Evolutionary conservation across 306 rosid genomes (phyloP).

Genomic region (Echinosophora koreensis): DNA sequence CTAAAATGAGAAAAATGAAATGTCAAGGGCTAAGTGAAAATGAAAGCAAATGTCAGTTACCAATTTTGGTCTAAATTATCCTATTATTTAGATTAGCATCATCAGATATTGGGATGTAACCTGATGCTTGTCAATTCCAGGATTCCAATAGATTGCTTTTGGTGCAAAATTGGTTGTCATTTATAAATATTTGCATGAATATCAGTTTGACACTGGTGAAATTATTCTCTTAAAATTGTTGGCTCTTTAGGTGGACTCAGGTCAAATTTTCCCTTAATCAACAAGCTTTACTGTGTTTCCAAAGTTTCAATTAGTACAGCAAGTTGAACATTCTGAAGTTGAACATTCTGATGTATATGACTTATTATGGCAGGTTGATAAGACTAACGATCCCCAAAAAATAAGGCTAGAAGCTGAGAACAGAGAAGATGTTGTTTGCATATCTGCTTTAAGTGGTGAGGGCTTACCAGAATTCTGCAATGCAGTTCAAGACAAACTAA

Average conservation of each 20-base stretch:
- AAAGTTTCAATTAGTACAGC: slow-evolving; percentile 18
- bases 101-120: background rate
- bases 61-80: background rate
- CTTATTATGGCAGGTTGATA: slow-evolving; percentile 74
- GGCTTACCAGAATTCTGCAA: slow-evolving; percentile 79
- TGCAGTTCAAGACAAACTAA: slow-evolving; percentile 82
- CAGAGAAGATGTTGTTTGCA: slow-evolving; percentile 82
- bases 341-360: slow-evolving; percentile 31
- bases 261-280: slow-evolving; percentile 9
- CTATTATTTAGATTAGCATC: background rate
- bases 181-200: background rate
- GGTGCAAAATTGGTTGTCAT: slow-evolving; percentile 6
- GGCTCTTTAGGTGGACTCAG: background rate
- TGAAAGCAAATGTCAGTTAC: background rate
- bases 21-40: background rate
- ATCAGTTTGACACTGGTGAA: background rate
- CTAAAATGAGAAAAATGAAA: background rate
- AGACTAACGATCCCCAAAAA: slow-evolving; percentile 68
- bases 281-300: slow-evolving; percentile 23
- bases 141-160: background rate
- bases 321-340: slow-evolving; percentile 13
- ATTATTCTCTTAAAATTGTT: slow-evolving; percentile 27
- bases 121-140: slow-evolving; percentile 10
- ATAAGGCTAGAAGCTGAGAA: slow-evolving; percentile 73
- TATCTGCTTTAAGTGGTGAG: slow-evolving; percentile 82